Evolutionary conservation across 805 yeast species (phyloP), one percentile per base, ranked within the genome.

Genomic region (Isabelozyma pseudorhagii): DNA sequence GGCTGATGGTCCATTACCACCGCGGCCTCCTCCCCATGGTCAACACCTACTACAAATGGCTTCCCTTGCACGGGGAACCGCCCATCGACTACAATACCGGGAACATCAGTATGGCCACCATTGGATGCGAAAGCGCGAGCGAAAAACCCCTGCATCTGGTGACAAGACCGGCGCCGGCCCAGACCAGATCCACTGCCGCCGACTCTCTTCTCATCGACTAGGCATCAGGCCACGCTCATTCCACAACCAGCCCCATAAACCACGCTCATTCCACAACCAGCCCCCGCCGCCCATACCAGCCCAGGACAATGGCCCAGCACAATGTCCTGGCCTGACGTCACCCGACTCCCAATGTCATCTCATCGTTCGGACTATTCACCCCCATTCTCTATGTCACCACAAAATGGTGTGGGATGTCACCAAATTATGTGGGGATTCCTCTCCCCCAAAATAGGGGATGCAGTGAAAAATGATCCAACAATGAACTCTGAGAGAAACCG

Each of bases 21-120:
- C 56, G 54, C 45, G 67, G 67, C n/a, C 49, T 63, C n/a, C 47
- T 53, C 39, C 53, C 56, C 4, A 44, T 55, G 13, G 60, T 60
- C 1, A 48, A 51, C 34, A 42, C 45, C 3, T 53, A 49, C 21
- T 52, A 51, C 40, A 25, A 27, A 10, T 47, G 48, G 46, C 28
- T 50, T 9, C 51, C 51, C 10, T 18, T 18, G 29, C 42, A 40
- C 15, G 31, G 29, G 25, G 31, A 46, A 13, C 14, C 28, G 21
- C 21, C 44, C 27, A n/a, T 21, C 27, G 25, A 44, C 15, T 14
- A 38, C 15, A 21, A 13, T 38, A n/a, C n/a, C n/a, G 7, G 34
- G 11, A 34, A 31, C 14, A 44, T 25, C 14, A 29, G 29, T 13
- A 42, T 42, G 46, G 29, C 18, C 40, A 45, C 42, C 14, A 21